Evolutionary conservation across 176 grass and related monocot species (phyloP).

Genomic region (Eleusine indica): DNA sequence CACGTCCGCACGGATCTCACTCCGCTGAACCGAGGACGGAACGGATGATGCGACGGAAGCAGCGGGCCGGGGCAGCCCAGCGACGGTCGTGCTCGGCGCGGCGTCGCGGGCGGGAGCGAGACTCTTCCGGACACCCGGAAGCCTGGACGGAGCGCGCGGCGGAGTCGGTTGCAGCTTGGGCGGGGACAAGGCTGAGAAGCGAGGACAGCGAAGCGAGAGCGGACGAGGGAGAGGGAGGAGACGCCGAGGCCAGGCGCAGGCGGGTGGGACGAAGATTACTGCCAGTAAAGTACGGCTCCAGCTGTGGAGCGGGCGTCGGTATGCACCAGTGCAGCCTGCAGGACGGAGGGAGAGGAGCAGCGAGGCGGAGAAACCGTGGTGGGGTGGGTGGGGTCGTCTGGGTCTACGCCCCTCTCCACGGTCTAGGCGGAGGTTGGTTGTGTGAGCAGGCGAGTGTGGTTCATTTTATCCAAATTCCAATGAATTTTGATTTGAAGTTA

Average conservation of each 20-base stretch:
- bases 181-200: not conserved
- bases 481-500: not conserved
- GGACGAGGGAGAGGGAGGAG: conserved; percentile 12
- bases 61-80: not conserved
- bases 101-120: not conserved
- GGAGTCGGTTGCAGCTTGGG: not conserved
- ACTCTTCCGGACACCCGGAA: not conserved
- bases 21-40: not conserved
- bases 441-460: not conserved
- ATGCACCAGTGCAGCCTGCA: not conserved
- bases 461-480: not conserved
- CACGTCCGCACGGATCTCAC: conserved; percentile 25
- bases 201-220: conserved; percentile 26
- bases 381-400: not conserved
- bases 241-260: conserved; percentile 29
- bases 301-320: conserved; percentile 42
- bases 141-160: not conserved
- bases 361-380: conserved; percentile 35
- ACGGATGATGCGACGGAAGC: not conserved
- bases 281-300: conserved; percentile 42
- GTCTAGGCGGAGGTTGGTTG: not conserved
- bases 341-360: conserved; percentile 19
- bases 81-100: not conserved
- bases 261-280: conserved; percentile 38
- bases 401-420: not conserved